These are phyloP conservation scores for Withania somnifera DNA, from an alignment of 305 asterid species.

Conservation along the genomic window DNA sequence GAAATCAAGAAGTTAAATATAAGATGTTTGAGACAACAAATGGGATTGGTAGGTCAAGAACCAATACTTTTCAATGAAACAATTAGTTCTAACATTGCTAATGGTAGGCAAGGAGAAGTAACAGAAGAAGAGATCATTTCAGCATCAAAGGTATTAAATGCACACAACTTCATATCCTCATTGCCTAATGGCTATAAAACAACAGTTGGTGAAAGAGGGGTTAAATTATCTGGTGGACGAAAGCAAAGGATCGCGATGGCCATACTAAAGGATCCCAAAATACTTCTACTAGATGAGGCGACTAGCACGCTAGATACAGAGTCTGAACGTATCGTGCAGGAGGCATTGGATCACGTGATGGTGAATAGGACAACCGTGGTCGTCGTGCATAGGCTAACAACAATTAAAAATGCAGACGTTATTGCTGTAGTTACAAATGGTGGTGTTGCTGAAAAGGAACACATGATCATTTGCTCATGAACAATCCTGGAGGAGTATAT, in stretches of 20 bases:
- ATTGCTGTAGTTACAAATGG: constrained; percentile 41
- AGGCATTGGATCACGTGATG: constrained; percentile 34
- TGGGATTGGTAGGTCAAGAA: constrained; percentile 47
- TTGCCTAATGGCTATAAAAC: constrained; percentile 47
- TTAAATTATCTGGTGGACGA: constrained; percentile 48
- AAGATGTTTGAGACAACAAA: constrained; percentile 36
- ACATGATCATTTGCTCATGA: constrained; percentile 12
- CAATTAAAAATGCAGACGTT: constrained; percentile 29
- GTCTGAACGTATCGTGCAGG: constrained; percentile 43
- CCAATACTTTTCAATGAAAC: constrained; percentile 49
- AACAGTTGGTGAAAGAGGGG: constrained; percentile 40
- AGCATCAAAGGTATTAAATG: constrained; percentile 43
- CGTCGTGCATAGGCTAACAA: constrained; percentile 40
- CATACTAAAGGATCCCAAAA: constrained; percentile 36
- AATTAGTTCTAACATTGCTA: constrained; percentile 40
- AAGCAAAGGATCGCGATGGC: constrained; percentile 51
- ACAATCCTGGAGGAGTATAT: constrained; percentile 4
- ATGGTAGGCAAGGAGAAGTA: constrained; percentile 27
- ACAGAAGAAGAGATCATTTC: constrained; percentile 39
- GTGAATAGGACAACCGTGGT: constrained; percentile 31
- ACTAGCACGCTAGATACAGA: constrained; percentile 49
- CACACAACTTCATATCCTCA: constrained; percentile 43
- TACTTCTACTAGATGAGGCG: constrained; percentile 45
- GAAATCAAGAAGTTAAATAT: constrained; percentile 21
- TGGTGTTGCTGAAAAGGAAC: constrained; percentile 28